Base-by-base conservation (phyloP, 2,329 filamentous ascomycete species). In the Sporothrix curviconia region DNA sequence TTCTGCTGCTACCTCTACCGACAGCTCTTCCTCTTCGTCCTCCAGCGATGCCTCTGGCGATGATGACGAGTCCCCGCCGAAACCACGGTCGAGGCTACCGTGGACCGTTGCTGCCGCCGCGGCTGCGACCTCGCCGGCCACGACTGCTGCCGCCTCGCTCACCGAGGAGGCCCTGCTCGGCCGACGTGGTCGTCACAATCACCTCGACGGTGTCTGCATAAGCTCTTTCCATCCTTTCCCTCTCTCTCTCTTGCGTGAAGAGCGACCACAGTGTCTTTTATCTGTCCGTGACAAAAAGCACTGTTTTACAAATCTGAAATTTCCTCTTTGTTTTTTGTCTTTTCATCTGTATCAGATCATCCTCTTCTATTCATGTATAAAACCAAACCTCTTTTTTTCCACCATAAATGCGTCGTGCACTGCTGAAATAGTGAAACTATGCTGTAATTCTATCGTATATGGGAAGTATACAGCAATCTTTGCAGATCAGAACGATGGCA, bases 111-210 rank as follows among this genome's bases (percentile, higher is more conserved):
- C 56, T 5, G 43, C 56, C 17, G 44, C 50, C 7, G 30, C 53
- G 17, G 44, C 57, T 6, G 44, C 52, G 1, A 52, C 57, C 9
- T 37, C 37, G 43, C 28, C 55, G 4, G 39, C 53, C 12, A 25
- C 51, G 17, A 34, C 49, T n/a, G 44, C 50, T 5, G 37, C 47
- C 19, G 34, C 58, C 8, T 30, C 57, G 14, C 39, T 52, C 9
- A 40, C 17, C 37, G 59, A 61, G 50, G 44, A 46, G 22, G 59
- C 59, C n/a, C 28, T 59, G 55, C 50, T 52, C 46, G 3, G 39
- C 60, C 34, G 58, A 61, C 22, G 60, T 32, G n/a, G 34, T 60
- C 15, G 52, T 61, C 55, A 61, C 60, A 28, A 22, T 47, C 49
- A 60, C 58, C 46, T 24, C 53, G 17, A 59, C 57, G 7, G 57